Evolutionary conservation across 2,329 filamentous ascomycete genomes (phyloP), one percentile per base, ranked within the genome.

Genomic region (Gremmenia infestans): DNA sequence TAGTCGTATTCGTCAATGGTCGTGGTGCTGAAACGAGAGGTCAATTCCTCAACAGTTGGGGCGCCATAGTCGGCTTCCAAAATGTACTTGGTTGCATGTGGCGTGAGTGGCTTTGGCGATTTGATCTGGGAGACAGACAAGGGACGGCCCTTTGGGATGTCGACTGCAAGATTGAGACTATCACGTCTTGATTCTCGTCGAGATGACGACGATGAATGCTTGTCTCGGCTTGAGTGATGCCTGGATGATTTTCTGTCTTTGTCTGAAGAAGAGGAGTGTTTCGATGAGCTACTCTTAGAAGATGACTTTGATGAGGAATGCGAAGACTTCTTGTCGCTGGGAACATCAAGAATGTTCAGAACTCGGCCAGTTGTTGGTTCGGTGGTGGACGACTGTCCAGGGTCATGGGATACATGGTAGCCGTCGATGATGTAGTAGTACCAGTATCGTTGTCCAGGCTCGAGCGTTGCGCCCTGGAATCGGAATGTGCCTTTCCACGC

Each of bases 371-470:
- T 97, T 73, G 92, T 97, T 72, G 93, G 92, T 81, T 99, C 94
- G 65, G 89, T 87, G 71, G 89, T 95, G 71, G 88, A 93, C 70
- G 88, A 80, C 73, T 91, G 87, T 73, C 89, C 89, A 66, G 93
- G 92, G 78, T 97, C 94, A 82, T 97, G 93, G 60, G 92, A 92
- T 73, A 96, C 88, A 75, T 97, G 92, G 85, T 97, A 97, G 67
- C 94, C 94, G 74, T 99, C 94, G 74, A 97, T 94, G 85, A 97
- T 97, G 82, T 97, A 99, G 85, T 99, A 99, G 86, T 97, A 99
- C 94, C 94, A 99, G 85, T 97, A 97, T 72, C 93, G 87, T 73
- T 90, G 86, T 72, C 93, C 91, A 68, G 90, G 81, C 79, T 93
- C 86, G 68, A 97, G 83, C 58, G 90, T 93, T 60, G 84, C 77